Base-by-base conservation (phyloP, 1,284 basidiomycete species). In the Blastosporella zonata region DNA sequence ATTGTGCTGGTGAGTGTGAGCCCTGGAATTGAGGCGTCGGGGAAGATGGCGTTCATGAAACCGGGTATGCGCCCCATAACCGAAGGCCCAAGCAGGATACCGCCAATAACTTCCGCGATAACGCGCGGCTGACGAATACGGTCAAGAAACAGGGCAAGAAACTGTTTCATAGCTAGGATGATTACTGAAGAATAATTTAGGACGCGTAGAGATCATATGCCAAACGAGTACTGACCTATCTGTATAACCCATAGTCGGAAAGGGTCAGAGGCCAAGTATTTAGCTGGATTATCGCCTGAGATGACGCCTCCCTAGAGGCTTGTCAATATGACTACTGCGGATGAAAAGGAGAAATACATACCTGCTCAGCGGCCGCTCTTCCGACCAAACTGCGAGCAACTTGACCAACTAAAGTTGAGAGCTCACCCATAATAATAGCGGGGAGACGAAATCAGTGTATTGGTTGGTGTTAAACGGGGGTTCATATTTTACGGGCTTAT, bases 41-140 rank as follows among this genome's bases (percentile, higher is more conserved):
- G 93, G 69, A 97, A 97, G 57, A 97, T 90, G 28, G 68, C 67
- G 3, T 71, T 53, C 6, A 76, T 74, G 70, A 93, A 94, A 41
- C 73, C 65, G 1, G 87, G 88, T 47, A 93, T 90, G 37, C 79
- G 81, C 3, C 90, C 85, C 73, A 87, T 78, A 10, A 88, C 81
- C 1, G 85, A 82, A 1, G 89, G 85, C 9, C 87, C 87, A 13
- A 93, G 78, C 27, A 94, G 60, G 59, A 95, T 82, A 33, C 91
- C 92, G 2, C 82, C 88, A 51, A 94, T 85, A 58, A 95, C 85
- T 66, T 95, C 92, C 49, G 91, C 85, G 50, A 94, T 93, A 59
- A 95, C 92, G 40, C 84, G 77, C 3, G 92, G 92, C 65, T 95
- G 91, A 36, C 84, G 81, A 49, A 93, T 80, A 44, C 77, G 82